Evolutionary conservation across 1,284 basidiomycete species (phyloP).

Genomic region (Ustilago shanxiensis): DNA sequence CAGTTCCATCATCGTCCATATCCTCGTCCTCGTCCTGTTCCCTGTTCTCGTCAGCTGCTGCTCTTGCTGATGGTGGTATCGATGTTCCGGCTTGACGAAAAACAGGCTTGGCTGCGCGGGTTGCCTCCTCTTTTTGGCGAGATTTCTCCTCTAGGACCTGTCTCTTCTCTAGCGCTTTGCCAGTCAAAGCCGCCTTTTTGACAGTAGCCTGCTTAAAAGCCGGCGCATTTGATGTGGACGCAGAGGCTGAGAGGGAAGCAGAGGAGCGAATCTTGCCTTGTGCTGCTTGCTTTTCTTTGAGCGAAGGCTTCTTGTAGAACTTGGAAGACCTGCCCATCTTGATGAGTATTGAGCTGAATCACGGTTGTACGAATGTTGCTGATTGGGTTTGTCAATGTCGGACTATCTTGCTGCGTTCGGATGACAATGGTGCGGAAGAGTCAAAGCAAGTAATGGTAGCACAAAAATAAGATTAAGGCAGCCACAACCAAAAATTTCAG

Average conservation of each 20-base stretch:
- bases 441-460: background rate
- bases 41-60: slow-evolving; percentile 12
- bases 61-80: background rate
- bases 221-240: slow-evolving; percentile 12
- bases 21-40: slow-evolving; percentile 21
- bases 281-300: slow-evolving; percentile 49
- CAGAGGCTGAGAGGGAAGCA: slow-evolving; percentile 16
- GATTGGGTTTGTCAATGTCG: background rate
- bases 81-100: slow-evolving; percentile 33
- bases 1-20: slow-evolving; percentile 21
- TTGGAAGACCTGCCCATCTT: slow-evolving; percentile 55
- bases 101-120: slow-evolving; percentile 41
- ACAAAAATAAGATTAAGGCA: background rate
- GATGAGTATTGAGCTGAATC: background rate
- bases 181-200: slow-evolving; percentile 37
- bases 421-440: background rate
- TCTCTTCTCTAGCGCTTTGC: slow-evolving; percentile 40
- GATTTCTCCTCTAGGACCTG: slow-evolving; percentile 36
- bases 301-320: slow-evolving; percentile 56
- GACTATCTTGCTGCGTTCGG: too few relatives aligned
- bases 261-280: slow-evolving; percentile 44
- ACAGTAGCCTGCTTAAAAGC: slow-evolving; percentile 25
- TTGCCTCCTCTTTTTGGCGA: slow-evolving; percentile 42
- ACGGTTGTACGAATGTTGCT: too few relatives aligned
- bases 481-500: slow-evolving; percentile 2